A percentile compares a stretch with the other conserved stretches of the same genome.
phyloP scores from a whole-genome alignment of 805 yeast species.

The Hanseniaspora clermontiae region DNA sequence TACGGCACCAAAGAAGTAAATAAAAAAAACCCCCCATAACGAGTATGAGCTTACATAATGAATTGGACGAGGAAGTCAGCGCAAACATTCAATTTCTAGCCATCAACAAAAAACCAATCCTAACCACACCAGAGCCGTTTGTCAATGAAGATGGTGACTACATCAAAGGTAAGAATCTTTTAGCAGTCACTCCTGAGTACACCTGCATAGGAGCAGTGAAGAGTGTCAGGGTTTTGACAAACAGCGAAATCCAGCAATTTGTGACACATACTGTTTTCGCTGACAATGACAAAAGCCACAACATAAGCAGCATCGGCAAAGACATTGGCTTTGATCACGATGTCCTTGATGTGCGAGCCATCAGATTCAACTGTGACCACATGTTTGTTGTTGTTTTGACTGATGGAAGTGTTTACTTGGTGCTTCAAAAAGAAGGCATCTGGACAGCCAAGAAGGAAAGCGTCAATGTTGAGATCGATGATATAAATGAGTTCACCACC shows the following conservation, averaged over 20 bases:
- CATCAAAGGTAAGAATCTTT: not conserved
- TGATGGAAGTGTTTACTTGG: not conserved
- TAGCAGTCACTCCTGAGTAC: not conserved
- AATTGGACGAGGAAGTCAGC: not conserved
- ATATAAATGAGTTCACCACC: not conserved
- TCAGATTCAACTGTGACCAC: not conserved
- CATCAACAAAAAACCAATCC: not conserved
- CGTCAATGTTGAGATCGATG: not conserved
- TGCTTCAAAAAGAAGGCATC: not conserved
- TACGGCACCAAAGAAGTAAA: no score
- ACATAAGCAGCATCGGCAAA: not conserved
- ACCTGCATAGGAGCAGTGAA: not conserved
- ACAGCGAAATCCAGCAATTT: not conserved
- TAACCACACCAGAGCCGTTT: not conserved
- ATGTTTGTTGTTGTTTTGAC: not conserved
- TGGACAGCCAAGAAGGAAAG: not conserved
- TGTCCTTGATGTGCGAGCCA: not conserved
- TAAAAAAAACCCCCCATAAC: not conserved
- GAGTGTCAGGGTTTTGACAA: not conserved
- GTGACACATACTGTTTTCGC: not conserved
- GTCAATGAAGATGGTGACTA: not conserved
- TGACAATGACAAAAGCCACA: not conserved
- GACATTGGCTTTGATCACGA: not conserved
- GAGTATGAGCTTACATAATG: not conserved
- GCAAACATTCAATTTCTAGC: not conserved